A percentile compares a stretch with the other conserved stretches of the same genome.
Evolutionary conservation across 2,329 filamentous ascomycete species (phyloP).

Genomic region (Ophiostoma himal-ulmi): DNA sequence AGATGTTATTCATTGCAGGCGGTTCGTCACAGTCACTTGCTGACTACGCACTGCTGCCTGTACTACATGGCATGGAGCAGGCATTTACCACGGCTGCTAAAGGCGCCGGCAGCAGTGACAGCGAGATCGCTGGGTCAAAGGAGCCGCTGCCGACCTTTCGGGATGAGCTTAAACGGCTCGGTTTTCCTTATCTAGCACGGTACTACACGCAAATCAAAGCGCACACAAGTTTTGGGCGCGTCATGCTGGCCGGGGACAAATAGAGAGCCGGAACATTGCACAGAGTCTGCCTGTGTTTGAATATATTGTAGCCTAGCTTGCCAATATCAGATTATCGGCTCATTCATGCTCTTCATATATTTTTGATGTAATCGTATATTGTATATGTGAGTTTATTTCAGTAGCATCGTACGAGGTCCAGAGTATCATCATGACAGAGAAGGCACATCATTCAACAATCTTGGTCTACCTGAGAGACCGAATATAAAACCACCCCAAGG

Average conservation of each 20-base stretch:
- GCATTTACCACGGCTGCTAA: conserved; percentile 29
- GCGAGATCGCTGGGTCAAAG: not conserved
- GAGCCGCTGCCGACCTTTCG: conserved; percentile 28
- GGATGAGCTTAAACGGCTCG: conserved; percentile 22
- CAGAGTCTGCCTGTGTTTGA: not conserved
- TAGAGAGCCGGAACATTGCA: not conserved
- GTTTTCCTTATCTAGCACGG: conserved; percentile 31
- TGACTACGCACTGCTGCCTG: conserved; percentile 55
- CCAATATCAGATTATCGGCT: not conserved
- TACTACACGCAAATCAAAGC: conserved; percentile 34
- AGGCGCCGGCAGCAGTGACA: conserved; percentile 21
- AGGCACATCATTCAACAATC: not conserved
- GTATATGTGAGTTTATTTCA: not conserved
- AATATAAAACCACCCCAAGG: conserved; percentile 44
- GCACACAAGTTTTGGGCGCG: conserved; percentile 4
- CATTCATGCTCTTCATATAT: not conserved
- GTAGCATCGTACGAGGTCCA: not conserved
- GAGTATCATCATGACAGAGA: not conserved
- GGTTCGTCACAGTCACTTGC: conserved; percentile 37
- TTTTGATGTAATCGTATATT: not conserved
- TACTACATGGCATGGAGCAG: conserved; percentile 43
- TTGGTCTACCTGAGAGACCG: not conserved
- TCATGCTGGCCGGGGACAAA: conserved; percentile 1
- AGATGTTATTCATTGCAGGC: conserved; percentile 41
- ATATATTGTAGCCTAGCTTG: not conserved